Conservation (phyloP, 2,329 filamentous ascomycete species). For the Orbilia oligospora region DNA sequence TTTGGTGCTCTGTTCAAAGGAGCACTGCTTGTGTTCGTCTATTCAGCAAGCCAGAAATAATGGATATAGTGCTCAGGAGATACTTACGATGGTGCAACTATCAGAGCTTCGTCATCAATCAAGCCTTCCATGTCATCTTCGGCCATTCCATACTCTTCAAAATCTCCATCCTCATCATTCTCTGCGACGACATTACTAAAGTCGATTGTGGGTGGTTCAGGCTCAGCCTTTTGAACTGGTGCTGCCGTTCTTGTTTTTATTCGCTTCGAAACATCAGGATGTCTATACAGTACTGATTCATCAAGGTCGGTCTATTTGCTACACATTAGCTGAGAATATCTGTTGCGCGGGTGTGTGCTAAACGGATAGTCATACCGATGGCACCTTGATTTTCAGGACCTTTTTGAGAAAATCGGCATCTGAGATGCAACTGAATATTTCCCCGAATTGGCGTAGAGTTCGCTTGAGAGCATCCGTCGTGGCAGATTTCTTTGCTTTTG, state of each 20-base stretch:
- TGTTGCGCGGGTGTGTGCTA: neutral
- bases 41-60: slow-evolving; percentile 1
- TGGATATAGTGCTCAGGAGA: neutral
- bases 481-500: slow-evolving; percentile 98
- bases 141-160: slow-evolving; percentile 56
- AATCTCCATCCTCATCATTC: slow-evolving; percentile 58
- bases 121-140: slow-evolving; percentile 59
- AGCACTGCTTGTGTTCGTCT: neutral
- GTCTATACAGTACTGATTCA: slow-evolving; percentile 51
- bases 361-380: slow-evolving; percentile 21
- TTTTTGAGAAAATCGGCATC: slow-evolving; percentile 93
- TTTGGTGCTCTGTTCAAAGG: slow-evolving; percentile 1
- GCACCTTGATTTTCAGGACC: slow-evolving; percentile 85
- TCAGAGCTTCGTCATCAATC: slow-evolving; percentile 49
- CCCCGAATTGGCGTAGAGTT: slow-evolving; percentile 90
- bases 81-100: slow-evolving; percentile 24
- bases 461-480: slow-evolving; percentile 95
- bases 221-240: slow-evolving; percentile 36
- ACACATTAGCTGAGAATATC: neutral
- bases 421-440: slow-evolving; percentile 96
- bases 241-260: slow-evolving; percentile 19
- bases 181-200: slow-evolving; percentile 59
- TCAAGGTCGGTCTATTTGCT: slow-evolving; percentile 45
- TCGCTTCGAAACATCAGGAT: slow-evolving; percentile 43
- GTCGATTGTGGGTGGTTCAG: slow-evolving; percentile 47